Evolutionary conservation across 495 filamentous ascomycete genomes (phyloP), one percentile per base, ranked within the genome.

Genomic region (Bacidia rubella): DNA sequence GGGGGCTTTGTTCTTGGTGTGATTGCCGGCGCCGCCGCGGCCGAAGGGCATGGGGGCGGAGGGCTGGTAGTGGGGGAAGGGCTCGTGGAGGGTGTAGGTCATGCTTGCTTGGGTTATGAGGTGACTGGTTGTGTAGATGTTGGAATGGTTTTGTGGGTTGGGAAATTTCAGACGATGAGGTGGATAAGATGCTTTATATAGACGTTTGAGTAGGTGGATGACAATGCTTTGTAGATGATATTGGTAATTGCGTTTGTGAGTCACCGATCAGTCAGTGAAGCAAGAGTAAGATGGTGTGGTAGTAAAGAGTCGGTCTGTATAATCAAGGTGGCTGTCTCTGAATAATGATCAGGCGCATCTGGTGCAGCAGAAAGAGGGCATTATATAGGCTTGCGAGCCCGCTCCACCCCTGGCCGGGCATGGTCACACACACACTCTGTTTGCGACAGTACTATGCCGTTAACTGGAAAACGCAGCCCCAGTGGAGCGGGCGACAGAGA

Each of bases 1-100:
- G 24, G 47, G 47, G 25, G 29, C 15, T 19, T 19, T 47, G 45
- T 19, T 23, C 77, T 9, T 10, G 72, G 74, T 68, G 65, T 72
- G 62, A 67, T 96, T 97, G 57, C 90, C 90, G 15, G 82, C 84
- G 39, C 90, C 90, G 57, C 90, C 90, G 27, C 89, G 86, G 62
- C 89, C 90, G 20, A 81, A 77, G 73, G 87, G 81, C 57, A 82
- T 72, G 53, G 69, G 70, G 58, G 69, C 65, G 74, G 71, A 60
- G 75, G 66, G 51, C 74, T 71, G 60, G 75, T 67, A 51, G 76
- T 82, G 81, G 26, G 87, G 86, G 73, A 87, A 82, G 48, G 87
- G 85, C 68, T 93, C 85, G 67, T 81, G 77, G 72, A 90, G 76
- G 60, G 75, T 75, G 79, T 38, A 44, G 27, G 45, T 7, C 27